Evolutionary conservation across 257 asterid genomes (phyloP).

Genomic region (Eustoma russellianum): DNA sequence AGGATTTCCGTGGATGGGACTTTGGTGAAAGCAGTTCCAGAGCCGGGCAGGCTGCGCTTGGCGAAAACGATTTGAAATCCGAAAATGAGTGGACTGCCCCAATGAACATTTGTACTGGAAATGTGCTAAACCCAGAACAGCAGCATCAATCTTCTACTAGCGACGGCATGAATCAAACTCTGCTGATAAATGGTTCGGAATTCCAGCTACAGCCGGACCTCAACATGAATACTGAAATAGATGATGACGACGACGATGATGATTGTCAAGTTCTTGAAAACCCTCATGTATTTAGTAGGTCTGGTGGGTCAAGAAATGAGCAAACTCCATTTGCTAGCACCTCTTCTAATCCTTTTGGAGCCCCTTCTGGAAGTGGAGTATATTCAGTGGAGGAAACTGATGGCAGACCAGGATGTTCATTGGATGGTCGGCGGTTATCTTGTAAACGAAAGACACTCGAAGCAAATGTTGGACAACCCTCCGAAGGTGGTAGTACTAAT

Average conservation of each 20-base stretch:
- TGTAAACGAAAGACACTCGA: conserved; percentile 79
- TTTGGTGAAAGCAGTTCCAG: conserved; percentile 69
- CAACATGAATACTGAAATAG: conserved; percentile 31
- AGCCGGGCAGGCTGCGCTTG: conserved; percentile 25
- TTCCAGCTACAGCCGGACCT: conserved; percentile 35
- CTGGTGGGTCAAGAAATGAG: conserved; percentile 33
- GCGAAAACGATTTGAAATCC: conserved; percentile 32
- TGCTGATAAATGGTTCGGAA: conserved; percentile 26
- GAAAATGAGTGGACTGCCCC: conserved; percentile 38
- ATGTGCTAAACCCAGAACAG: conserved; percentile 21
- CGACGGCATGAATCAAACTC: conserved; percentile 23
- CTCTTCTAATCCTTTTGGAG: conserved; percentile 33
- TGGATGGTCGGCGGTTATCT: conserved; percentile 48
- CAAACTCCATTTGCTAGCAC: conserved; percentile 26
- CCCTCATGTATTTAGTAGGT: conserved; percentile 22
- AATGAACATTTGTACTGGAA: conserved; percentile 20
- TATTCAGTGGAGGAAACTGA: conserved; percentile 32
- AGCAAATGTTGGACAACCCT: conserved; percentile 52
- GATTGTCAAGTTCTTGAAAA: conserved; percentile 49
- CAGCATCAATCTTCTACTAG: conserved; percentile 24
- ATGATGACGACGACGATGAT: conserved; percentile 13
- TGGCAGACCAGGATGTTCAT: conserved; percentile 38
- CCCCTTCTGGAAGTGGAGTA: conserved; percentile 31
- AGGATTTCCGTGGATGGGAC: conserved; percentile 38
- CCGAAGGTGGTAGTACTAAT: conserved; percentile 54